Conservation (phyloP, 75 land plant species). For the Sequoiadendron giganteum region DNA sequence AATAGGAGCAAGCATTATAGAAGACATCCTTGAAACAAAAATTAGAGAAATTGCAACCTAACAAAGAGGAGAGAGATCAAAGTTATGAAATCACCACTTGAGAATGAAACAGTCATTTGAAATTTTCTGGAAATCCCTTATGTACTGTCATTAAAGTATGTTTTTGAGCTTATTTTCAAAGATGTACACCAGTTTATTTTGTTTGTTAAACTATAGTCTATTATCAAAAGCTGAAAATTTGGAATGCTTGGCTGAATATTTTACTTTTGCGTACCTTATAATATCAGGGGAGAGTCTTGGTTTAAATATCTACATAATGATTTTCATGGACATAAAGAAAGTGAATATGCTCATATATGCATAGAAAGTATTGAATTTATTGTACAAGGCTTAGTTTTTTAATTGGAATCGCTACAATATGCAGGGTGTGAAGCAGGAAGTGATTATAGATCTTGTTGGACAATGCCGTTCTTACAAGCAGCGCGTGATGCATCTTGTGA, state of each 20-base stretch:
- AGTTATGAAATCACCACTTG: background rate
- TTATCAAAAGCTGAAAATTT: background rate
- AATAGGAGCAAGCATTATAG: background rate
- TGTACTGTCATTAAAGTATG: background rate
- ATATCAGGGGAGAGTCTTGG: background rate
- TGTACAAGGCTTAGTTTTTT: background rate
- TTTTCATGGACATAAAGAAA: background rate
- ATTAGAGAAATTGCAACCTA: background rate
- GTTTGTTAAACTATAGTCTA: background rate
- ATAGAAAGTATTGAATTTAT: background rate
- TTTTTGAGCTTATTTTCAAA: background rate
- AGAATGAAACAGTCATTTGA: background rate
- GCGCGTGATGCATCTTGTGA: slow-evolving; percentile 72
- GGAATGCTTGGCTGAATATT: background rate
- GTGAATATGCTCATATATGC: background rate
- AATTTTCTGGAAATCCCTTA: background rate
- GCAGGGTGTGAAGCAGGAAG: slow-evolving; percentile 69
- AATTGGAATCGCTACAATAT: background rate
- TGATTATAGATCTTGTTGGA: slow-evolving; percentile 80
- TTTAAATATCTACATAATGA: background rate
- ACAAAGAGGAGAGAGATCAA: background rate
- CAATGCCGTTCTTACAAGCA: slow-evolving; percentile 70
- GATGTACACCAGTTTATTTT: background rate
- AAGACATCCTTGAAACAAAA: background rate
- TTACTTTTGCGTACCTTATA: background rate